Percentiles rank a stretch among this genome's conserved stretches.
Evolutionary conservation across 139 green algal species (phyloP).

Genomic region (Zygnema circumcarinatum): DNA sequence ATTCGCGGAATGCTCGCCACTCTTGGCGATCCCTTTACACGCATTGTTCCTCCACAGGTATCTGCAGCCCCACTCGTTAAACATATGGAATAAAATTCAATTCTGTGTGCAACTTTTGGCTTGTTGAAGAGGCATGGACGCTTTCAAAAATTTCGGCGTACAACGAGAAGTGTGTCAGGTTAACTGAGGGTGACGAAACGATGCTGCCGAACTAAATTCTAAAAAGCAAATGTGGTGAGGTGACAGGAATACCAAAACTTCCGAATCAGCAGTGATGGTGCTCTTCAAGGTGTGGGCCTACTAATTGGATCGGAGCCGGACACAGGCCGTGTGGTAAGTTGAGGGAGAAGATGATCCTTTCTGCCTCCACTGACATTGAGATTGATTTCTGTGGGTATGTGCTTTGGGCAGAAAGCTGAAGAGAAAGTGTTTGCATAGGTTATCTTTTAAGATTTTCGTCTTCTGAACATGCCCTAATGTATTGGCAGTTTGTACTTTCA

Average conservation of each 20-base stretch:
- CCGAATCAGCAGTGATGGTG: conserved; percentile 79
- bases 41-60: conserved; percentile 75
- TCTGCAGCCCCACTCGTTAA: conserved; percentile 51
- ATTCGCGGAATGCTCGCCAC: conserved; percentile 75
- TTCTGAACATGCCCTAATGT: too few relatives aligned
- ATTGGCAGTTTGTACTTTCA: conserved; percentile 76
- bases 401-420: too few relatives aligned
- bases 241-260: conserved; percentile 82
- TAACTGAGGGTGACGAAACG: too few relatives aligned
- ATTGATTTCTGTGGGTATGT: too few relatives aligned
- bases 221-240: too few relatives aligned
- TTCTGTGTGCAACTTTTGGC: neutral
- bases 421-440: too few relatives aligned
- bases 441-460: too few relatives aligned
- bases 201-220: too few relatives aligned
- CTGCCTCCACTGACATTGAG: too few relatives aligned
- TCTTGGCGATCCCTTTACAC: conserved; percentile 93
- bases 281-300: conserved; percentile 92
- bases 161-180: neutral
- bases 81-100: too few relatives aligned
- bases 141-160: neutral
- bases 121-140: neutral
- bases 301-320: conserved; percentile 80
- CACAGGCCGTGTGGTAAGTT: conserved; percentile 69
- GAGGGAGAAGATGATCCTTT: too few relatives aligned